Evolutionary conservation across 164 flowering plant species (phyloP).

Genomic region (Magnolia changhungtana): DNA sequence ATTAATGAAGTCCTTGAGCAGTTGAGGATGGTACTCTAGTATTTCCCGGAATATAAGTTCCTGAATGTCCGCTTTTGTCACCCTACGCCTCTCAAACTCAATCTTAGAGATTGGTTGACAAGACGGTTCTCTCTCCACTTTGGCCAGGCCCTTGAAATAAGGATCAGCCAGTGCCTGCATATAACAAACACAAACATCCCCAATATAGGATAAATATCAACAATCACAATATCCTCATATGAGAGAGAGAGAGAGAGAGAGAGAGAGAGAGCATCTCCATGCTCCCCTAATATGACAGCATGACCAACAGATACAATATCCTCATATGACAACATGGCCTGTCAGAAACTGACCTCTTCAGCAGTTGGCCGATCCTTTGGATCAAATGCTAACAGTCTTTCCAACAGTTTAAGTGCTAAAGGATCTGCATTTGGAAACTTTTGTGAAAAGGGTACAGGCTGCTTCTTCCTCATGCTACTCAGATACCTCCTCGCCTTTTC

Average conservation of each 20-base stretch:
- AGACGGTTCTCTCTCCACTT: conserved; percentile 84
- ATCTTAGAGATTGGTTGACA: conserved; percentile 79
- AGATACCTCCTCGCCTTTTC: conserved; percentile 90
- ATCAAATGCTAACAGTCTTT: conserved; percentile 85
- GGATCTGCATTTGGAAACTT: conserved; percentile 96
- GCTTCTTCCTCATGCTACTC: conserved; percentile 86
- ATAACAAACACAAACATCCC: not conserved
- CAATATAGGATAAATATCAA: not conserved
- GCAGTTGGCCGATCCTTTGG: conserved; percentile 94
- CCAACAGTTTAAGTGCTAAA: conserved; percentile 64
- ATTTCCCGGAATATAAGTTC: conserved; percentile 84
- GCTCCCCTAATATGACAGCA: no score
- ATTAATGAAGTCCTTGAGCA: conserved; percentile 68
- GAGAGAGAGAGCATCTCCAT: not conserved
- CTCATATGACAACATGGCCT: no score
- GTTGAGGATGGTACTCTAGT: conserved; percentile 88
- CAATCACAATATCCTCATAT: not conserved
- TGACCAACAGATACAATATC: no score
- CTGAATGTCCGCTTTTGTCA: conserved; percentile 79
- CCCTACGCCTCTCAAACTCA: conserved; percentile 88
- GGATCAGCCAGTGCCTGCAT: conserved; percentile 85
- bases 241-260: no score
- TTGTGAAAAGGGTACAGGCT: conserved; percentile 62
- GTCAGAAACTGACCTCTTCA: conserved; percentile 56
- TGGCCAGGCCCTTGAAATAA: conserved; percentile 79